Evolutionary conservation across 129 eudicot species (phyloP).

Genomic region (Calendula officinalis): DNA sequence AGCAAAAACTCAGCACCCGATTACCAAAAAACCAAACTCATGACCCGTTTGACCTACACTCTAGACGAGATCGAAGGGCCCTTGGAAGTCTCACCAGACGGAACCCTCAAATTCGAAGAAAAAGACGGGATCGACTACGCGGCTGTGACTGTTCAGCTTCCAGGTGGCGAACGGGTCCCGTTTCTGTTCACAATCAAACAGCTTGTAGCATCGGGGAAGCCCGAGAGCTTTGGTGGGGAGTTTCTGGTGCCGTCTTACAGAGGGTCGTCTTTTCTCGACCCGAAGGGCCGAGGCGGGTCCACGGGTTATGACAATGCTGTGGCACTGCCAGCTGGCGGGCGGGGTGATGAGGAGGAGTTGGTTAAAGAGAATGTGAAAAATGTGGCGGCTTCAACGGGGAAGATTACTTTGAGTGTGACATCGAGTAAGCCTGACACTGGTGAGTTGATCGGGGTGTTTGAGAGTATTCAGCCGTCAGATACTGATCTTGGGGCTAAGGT

Average conservation of each 20-base stretch:
- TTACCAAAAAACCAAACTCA: constrained; percentile 73
- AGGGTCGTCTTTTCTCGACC: too few species aligned
- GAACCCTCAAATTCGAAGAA: constrained; percentile 79
- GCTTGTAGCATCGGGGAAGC: too few species aligned
- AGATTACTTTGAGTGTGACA: constrained; percentile 74
- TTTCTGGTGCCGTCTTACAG: too few species aligned
- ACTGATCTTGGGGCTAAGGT: constrained; percentile 42
- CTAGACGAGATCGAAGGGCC: constrained; percentile 53
- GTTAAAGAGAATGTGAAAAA: constrained; percentile 82
- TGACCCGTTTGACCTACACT: constrained; percentile 83
- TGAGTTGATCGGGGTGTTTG: constrained; percentile 87
- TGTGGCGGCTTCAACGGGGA: constrained; percentile 56
- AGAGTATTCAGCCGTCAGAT: constrained; percentile 94
- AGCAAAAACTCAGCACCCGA: too few species aligned
- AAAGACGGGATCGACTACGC: constrained; percentile 79
- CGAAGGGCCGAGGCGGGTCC: constrained; percentile 96
- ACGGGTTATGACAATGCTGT: constrained; percentile 94
- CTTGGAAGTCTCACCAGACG: constrained; percentile 69
- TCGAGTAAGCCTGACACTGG: constrained; percentile 83
- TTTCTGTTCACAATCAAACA: constrained; percentile 85
- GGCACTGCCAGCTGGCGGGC: constrained; percentile 97
- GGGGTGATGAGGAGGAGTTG: constrained; percentile 95
- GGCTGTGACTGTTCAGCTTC: constrained; percentile 44
- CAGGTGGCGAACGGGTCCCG: constrained; percentile 95
- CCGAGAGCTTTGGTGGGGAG: too few species aligned